phyloP scores from a whole-genome alignment of 1,139 yeast genomes.

The Kodamaea fungicola region DNA sequence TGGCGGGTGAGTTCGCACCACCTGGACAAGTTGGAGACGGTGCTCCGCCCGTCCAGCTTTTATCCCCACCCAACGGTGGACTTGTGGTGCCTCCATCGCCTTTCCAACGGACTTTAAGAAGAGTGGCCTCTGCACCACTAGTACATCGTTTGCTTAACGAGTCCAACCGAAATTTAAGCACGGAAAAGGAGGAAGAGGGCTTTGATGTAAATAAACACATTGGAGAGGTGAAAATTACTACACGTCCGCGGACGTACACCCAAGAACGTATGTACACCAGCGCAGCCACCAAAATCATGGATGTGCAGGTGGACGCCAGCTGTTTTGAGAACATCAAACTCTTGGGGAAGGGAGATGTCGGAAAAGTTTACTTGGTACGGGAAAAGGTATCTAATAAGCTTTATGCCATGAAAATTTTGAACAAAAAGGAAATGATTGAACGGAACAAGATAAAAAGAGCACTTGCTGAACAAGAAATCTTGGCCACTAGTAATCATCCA shows the following conservation, averaged over 20 bases:
- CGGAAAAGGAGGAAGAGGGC: constrained; percentile 14
- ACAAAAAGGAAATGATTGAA: constrained; percentile 90
- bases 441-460: constrained; percentile 93
- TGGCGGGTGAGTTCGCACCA: too few species aligned
- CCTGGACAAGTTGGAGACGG: too few species aligned
- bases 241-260: constrained; percentile 49
- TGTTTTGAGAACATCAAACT: constrained; percentile 86
- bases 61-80: background rate
- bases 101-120: constrained; percentile 55
- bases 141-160: constrained; percentile 40
- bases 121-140: constrained; percentile 83
- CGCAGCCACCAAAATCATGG: constrained; percentile 67
- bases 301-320: constrained; percentile 79
- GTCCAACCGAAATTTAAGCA: constrained; percentile 8
- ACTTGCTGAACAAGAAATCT: constrained; percentile 91
- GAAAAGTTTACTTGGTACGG: constrained; percentile 87
- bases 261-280: constrained; percentile 67
- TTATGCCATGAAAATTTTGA: constrained; percentile 90
- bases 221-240: constrained; percentile 47
- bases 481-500: constrained; percentile 95
- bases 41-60: background rate
- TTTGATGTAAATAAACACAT: constrained; percentile 51
- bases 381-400: constrained; percentile 72
- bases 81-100: constrained; percentile 22
- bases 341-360: constrained; percentile 96